Conservation (phyloP, 2,329 filamentous ascomycete species). For the Neonectria magnoliae region DNA sequence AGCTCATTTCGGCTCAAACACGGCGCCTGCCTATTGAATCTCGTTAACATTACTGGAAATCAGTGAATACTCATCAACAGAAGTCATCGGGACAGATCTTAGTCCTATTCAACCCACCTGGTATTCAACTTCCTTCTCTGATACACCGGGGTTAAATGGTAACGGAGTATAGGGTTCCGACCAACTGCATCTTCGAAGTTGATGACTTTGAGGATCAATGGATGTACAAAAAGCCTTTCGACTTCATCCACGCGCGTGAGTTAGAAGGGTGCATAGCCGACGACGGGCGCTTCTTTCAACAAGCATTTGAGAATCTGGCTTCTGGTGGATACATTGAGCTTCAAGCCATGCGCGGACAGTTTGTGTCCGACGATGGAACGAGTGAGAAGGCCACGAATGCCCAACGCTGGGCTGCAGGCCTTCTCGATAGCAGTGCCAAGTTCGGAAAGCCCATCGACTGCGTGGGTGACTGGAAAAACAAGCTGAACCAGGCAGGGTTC, state of each 20-base stretch:
- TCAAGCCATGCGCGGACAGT: background rate
- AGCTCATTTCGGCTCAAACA: background rate
- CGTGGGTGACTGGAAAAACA: background rate
- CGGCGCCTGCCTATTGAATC: background rate
- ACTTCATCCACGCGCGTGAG: background rate
- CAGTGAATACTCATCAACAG: background rate
- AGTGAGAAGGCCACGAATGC: background rate
- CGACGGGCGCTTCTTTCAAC: background rate
- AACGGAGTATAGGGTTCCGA: background rate
- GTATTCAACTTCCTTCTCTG: background rate
- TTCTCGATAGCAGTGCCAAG: constrained; percentile 14
- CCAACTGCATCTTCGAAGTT: background rate
- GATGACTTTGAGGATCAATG: constrained; percentile 4
- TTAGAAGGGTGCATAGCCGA: background rate
- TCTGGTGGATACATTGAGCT: background rate
- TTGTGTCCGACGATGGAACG: background rate
- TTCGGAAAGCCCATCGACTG: constrained; percentile 20
- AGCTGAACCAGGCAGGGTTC: constrained; percentile 6
- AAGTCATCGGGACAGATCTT: background rate
- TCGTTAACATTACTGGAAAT: background rate
- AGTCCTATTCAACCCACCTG: background rate
- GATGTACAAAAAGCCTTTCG: background rate
- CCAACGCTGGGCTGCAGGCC: constrained; percentile 14
- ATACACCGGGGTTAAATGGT: background rate
- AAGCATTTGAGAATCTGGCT: background rate